A percentile compares a stretch with the other conserved stretches of the same genome.
Conservation (phyloP, 257 asterid genomes). For the Capsicum rhomboideum region DNA sequence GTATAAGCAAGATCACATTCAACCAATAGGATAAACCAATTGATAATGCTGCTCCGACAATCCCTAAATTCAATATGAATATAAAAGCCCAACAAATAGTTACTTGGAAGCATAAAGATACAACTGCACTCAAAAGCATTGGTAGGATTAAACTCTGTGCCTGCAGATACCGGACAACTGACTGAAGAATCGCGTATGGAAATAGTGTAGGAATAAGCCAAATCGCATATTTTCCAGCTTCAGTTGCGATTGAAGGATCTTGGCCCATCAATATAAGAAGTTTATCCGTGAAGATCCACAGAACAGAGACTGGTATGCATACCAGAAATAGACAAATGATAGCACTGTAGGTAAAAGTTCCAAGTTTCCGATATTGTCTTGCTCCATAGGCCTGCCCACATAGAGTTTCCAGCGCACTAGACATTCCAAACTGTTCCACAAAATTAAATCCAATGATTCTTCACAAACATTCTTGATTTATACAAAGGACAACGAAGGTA, state of each 20-base stretch:
- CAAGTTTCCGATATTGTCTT: conserved; percentile 50
- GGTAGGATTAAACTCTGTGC: conserved; percentile 67
- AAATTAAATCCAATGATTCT: neutral
- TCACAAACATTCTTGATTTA: neutral
- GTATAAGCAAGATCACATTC: conserved; percentile 39
- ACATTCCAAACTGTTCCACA: conserved; percentile 63
- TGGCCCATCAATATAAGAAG: conserved; percentile 52
- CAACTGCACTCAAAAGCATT: conserved; percentile 58
- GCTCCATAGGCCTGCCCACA: conserved; percentile 96
- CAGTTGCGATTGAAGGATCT: conserved; percentile 54
- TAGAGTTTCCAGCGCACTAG: conserved; percentile 79
- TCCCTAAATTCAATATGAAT: conserved; percentile 52
- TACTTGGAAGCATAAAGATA: conserved; percentile 49
- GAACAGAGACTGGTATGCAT: conserved; percentile 50
- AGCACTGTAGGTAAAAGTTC: conserved; percentile 43
- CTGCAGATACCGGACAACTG: conserved; percentile 61
- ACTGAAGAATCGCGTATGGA: conserved; percentile 68
- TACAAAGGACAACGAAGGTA: neutral
- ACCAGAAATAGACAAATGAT: conserved; percentile 45
- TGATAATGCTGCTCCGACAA: conserved; percentile 62
- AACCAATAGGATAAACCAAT: conserved; percentile 72
- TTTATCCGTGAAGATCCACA: conserved; percentile 56
- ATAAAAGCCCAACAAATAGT: conserved; percentile 59
- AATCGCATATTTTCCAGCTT: conserved; percentile 58
- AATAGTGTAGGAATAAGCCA: conserved; percentile 66